Evolutionary conservation across 1,139 yeast genomes (phyloP), one percentile per base, ranked within the genome.

Genomic region (Taphrina communis): DNA sequence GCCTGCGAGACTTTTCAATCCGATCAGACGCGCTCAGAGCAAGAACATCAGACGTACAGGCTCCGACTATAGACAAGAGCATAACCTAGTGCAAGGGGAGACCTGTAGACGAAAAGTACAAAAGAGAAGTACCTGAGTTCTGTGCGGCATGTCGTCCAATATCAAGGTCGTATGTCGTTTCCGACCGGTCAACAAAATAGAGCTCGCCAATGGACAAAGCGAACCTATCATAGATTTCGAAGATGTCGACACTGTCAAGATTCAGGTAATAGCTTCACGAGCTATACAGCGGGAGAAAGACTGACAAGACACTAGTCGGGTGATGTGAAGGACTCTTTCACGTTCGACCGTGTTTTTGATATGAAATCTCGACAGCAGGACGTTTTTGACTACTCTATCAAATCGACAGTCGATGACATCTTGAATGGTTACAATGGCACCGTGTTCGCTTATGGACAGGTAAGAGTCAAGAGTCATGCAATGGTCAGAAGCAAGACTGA

Each of bases 341-440:
- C 87, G 0, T 91, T 86, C 76, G 97, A 91, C 76, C 78, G 85
- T 51, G 87, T 90, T 0, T 89, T 89, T 74, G 83, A 80, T 42
- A 80, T 82, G 1, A 75, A 76, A 0, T 72, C 86, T 3, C 74
- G 82, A 0, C 96, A 89, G 75, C 73, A 75, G n/a, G 87, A 87
- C 11, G 79, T 92, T 2, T 90, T 87, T 75, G 82, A 86, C 9
- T 85, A 82, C 75, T 83, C 90, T 1, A 82, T 88, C 17, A 76
- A 79, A 59, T 85, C 82, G 57, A 86, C 86, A 1, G 88, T 88
- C 1, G 88, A 86, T 61, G 72, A 70, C 59, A 81, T 90, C 51
- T 82, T 90, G 72, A 82, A 83, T 53, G 97, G 97, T 0, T 90
- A 89, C 76, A 90, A 92, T 77, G 94, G 95, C 25, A 87, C 97